Evolutionary conservation across 2,329 filamentous ascomycete genomes (phyloP), one percentile per base, ranked within the genome.

Genomic region (Lasiodiplodia citricola): DNA sequence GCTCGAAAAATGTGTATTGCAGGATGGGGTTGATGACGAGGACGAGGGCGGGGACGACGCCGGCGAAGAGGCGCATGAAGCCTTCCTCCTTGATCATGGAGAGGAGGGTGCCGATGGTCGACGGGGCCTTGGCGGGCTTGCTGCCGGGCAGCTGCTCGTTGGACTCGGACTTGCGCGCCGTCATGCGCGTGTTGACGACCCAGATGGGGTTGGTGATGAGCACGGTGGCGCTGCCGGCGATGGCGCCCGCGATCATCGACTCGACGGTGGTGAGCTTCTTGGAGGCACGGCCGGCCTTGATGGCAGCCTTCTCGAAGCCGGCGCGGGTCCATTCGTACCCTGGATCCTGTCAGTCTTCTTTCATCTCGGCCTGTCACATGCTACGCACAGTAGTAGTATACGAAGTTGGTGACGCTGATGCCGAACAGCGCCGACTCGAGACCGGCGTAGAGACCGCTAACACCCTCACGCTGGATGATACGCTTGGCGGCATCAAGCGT

Each of bases 161-260:
- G 28, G 80, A 79, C 58, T 85, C 83, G n/a, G 88, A 88, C 82
- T 92, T 91, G 75, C 93, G 90, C 62, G 96, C 95, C 25, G 96
- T 99, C 91, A 99, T 96, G 77, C 96, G 92, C 67, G 96, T 99
- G 86, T 99, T 99, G 80, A 99, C 86, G 64, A 99, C 96, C 96
- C 96, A 99, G 82, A 99, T 99, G 57, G 96, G 96, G 85, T 99
- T 99, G 70, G 96, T 99, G 76, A 97, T 87, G 76, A 99, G 86
- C 73, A 99, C 96, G 21, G 96, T 99, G 14, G 95, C 95, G 73
- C 91, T 94, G 14, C 96, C 96, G 51, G 96, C 96, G 74, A 99
- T 87, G 69, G 96, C 96, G 73, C 96, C 96, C 3, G 96, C 95
- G 70, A 97, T 90, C 91, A 99, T 99, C 73, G 91, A 92, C 84